Conservation (phyloP, 1,284 basidiomycete species). For the Paramarasmius palmivorus region DNA sequence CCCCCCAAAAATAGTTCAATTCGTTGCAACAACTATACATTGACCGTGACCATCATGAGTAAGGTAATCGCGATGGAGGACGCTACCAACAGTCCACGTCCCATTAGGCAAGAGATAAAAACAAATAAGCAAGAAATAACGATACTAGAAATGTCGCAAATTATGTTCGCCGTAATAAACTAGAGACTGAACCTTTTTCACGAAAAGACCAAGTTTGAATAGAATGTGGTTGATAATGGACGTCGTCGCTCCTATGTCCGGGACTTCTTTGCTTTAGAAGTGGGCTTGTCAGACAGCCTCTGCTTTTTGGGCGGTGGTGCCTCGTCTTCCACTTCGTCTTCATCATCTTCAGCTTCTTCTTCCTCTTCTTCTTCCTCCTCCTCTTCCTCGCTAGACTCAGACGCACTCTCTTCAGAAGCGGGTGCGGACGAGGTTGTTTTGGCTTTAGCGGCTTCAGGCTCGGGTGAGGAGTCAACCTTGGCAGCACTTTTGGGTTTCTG, state of each 20-base stretch:
- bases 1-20: too few species aligned
- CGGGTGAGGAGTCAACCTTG: not conserved
- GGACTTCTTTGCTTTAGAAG: not conserved
- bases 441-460: not conserved
- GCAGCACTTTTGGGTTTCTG: not conserved
- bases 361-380: constrained; percentile 10
- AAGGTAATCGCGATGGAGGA: too few species aligned
- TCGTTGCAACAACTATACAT: too few species aligned
- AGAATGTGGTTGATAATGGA: not conserved
- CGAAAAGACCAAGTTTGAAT: too few species aligned
- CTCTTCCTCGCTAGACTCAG: not conserved
- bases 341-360: constrained; percentile 10
- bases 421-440: constrained; percentile 4
- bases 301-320: constrained; percentile 1
- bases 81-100: too few species aligned
- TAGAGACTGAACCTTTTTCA: too few species aligned
- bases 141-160: too few species aligned
- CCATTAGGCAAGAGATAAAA: too few species aligned
- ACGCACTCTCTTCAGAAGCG: not conserved
- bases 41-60: too few species aligned
- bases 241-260: not conserved
- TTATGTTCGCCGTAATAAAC: too few species aligned
- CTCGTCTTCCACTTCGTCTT: constrained; percentile 13
- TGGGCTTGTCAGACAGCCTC: constrained; percentile 9
- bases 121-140: too few species aligned